These are phyloP conservation scores for Trichoderma sp. DNA, from an alignment of 2,329 filamentous ascomycete genomes.

Conservation along the genomic window DNA sequence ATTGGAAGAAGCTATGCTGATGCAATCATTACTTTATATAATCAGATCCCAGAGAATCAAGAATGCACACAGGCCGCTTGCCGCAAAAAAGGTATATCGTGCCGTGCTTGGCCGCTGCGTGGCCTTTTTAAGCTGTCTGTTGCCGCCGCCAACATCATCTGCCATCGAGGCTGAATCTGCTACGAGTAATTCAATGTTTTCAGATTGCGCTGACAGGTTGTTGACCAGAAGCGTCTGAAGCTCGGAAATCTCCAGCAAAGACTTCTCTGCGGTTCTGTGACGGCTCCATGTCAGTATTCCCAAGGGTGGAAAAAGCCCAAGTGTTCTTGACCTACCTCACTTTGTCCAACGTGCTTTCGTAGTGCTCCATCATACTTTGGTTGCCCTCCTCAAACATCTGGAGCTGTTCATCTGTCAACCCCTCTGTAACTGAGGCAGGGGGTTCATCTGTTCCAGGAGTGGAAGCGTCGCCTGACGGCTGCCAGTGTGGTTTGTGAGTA, in stretches of 20 bases:
- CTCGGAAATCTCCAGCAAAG: slow-evolving; percentile 86
- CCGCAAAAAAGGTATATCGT: slow-evolving; percentile 76
- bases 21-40: slow-evolving; percentile 35
- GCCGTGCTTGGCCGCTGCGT: slow-evolving; percentile 68
- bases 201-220: slow-evolving; percentile 81
- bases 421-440: slow-evolving; percentile 36
- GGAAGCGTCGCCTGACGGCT: background rate
- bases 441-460: background rate
- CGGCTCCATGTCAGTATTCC: background rate
- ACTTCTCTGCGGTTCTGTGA: slow-evolving; percentile 77
- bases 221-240: slow-evolving; percentile 84
- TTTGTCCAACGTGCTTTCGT: slow-evolving; percentile 90
- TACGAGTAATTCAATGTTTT: slow-evolving; percentile 85
- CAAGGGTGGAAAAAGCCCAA: background rate
- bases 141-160: slow-evolving; percentile 84
- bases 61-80: slow-evolving; percentile 69
- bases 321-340: slow-evolving; percentile 64
- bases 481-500: slow-evolving; percentile 16
- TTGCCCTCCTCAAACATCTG: slow-evolving; percentile 95
- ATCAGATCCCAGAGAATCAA: slow-evolving; percentile 76
- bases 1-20: background rate
- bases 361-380: slow-evolving; percentile 86
- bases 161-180: slow-evolving; percentile 76
- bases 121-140: slow-evolving; percentile 86
- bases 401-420: slow-evolving; percentile 77